A percentile compares a stretch with the other conserved stretches of the same genome.
Conservation (phyloP, 257 asterid genomes). For the Echites panduratus region DNA sequence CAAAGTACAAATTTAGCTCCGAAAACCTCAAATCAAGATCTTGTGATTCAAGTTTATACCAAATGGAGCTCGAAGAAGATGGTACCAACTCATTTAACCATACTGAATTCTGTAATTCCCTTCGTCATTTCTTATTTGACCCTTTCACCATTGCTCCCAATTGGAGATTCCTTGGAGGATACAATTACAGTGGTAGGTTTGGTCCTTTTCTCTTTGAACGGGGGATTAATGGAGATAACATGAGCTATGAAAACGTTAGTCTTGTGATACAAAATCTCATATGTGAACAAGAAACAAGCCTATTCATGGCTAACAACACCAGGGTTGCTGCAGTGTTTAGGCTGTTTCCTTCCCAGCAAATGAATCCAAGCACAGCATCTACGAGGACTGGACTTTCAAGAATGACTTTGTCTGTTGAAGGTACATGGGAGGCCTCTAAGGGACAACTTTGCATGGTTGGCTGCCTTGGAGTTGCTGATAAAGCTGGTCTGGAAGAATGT, state of each 20-base stretch:
- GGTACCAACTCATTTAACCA: conserved; percentile 9
- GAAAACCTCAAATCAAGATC: conserved; percentile 9
- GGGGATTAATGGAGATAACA: too few relatives aligned
- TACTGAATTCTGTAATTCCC: conserved; percentile 8
- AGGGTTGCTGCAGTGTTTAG: conserved; percentile 18
- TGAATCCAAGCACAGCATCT: conserved; percentile 2
- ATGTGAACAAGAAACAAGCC: conserved; percentile 6
- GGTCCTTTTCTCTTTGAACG: background rate
- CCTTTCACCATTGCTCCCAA: background rate
- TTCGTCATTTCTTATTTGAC: background rate
- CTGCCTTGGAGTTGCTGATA: background rate
- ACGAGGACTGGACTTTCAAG: conserved; percentile 13
- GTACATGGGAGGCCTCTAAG: conserved; percentile 20
- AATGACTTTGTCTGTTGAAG: conserved; percentile 21
- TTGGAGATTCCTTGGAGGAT: conserved; percentile 5
- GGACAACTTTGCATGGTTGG: conserved; percentile 23
- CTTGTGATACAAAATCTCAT: conserved; percentile 12
- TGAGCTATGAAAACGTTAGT: conserved; percentile 3
- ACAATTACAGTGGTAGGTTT: background rate
- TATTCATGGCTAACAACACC: background rate
- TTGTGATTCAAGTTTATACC: background rate
- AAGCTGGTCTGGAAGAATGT: conserved; percentile 2
- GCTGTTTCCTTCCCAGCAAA: background rate
- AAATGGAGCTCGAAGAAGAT: conserved; percentile 5
- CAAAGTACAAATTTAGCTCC: conserved; percentile 11